Evolutionary conservation across 2,329 filamentous ascomycete genomes (phyloP).

Genomic region (Ascochyta clinopodiicola): DNA sequence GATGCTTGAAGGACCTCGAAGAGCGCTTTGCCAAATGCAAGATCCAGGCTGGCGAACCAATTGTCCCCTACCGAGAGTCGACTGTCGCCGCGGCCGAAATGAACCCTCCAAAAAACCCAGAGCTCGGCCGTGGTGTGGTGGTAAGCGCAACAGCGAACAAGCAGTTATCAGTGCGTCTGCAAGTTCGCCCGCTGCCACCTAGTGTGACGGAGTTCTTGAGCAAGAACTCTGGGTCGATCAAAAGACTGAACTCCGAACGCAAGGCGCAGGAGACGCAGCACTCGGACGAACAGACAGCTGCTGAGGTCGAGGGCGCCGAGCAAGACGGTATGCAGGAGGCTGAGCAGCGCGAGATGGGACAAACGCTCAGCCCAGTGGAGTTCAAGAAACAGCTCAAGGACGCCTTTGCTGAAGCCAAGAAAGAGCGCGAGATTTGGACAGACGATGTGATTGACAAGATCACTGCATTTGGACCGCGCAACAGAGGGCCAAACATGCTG

Average conservation of each 20-base stretch:
- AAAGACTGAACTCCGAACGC: conserved; percentile 76
- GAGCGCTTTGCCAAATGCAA: conserved; percentile 94
- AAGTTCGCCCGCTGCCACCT: conserved; percentile 78
- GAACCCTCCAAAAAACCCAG: conserved; percentile 84
- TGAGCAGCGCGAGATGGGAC: conserved; percentile 63
- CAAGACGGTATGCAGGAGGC: conserved; percentile 52
- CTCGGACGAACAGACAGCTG: conserved; percentile 35
- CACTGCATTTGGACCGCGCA: conserved; percentile 84
- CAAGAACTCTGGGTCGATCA: conserved; percentile 81
- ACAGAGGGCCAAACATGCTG: conserved; percentile 86
- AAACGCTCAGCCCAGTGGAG: conserved; percentile 73
- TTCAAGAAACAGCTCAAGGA: conserved; percentile 75
- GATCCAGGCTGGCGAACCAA: conserved; percentile 90
- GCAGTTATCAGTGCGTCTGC: conserved; percentile 77
- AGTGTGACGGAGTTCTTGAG: conserved; percentile 84
- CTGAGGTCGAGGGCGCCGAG: conserved; percentile 59
- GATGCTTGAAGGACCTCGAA: conserved; percentile 89
- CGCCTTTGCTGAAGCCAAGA: conserved; percentile 74
- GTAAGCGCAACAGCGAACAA: conserved; percentile 81
- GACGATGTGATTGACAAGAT: conserved; percentile 75
- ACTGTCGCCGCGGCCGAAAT: conserved; percentile 90
- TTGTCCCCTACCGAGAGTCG: conserved; percentile 94
- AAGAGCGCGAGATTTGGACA: conserved; percentile 77
- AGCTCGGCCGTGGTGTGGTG: conserved; percentile 82
- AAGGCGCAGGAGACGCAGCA: conserved; percentile 58